phyloP scores from a whole-genome alignment of 192 early-diverging fungal species.

The Coemansia sp. region DNA sequence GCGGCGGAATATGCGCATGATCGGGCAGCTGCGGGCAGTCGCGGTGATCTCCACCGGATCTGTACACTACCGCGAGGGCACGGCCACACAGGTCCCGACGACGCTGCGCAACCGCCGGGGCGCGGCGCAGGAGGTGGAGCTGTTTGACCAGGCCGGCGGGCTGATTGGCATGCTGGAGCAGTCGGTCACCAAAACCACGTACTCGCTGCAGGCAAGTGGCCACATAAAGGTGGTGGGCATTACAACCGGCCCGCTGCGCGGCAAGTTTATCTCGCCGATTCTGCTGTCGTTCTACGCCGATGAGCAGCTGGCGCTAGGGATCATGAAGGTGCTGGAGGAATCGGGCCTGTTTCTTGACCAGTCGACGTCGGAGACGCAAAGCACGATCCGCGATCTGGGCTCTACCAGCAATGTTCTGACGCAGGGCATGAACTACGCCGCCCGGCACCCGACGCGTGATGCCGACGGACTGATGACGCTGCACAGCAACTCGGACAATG shows the following conservation, averaged over 20 bases:
- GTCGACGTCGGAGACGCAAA: constrained; percentile 29
- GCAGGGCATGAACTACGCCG: constrained; percentile 22
- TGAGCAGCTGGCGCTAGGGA: constrained; percentile 11
- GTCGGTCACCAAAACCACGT: constrained; percentile 26
- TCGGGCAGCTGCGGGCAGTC: constrained; percentile 40
- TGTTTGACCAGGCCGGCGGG: constrained; percentile 17
- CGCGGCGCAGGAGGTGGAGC: constrained; percentile 19
- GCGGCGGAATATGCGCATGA: constrained; percentile 25
- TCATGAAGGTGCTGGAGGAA: constrained; percentile 21
- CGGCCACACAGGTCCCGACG: constrained; percentile 14
- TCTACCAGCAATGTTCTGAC: constrained; percentile 26
- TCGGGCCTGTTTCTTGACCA: constrained; percentile 39
- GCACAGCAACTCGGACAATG: constrained; percentile 24
- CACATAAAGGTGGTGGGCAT: constrained; percentile 25
- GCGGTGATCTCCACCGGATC: constrained; percentile 30
- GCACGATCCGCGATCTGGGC: constrained; percentile 18
- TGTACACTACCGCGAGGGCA: constrained; percentile 17
- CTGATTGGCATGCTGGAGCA: constrained; percentile 39
- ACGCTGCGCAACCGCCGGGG: constrained; percentile 30
- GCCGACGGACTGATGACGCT: constrained; percentile 15
- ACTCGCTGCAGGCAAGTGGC: constrained; percentile 21
- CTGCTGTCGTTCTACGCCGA: constrained; percentile 39
- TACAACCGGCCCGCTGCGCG: constrained; percentile 24
- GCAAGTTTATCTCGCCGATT: constrained; percentile 30
- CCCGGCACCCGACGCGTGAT: constrained; percentile 17